Evolutionary conservation across 2,329 filamentous ascomycete genomes (phyloP).

Genomic region (Neonectria sp.): DNA sequence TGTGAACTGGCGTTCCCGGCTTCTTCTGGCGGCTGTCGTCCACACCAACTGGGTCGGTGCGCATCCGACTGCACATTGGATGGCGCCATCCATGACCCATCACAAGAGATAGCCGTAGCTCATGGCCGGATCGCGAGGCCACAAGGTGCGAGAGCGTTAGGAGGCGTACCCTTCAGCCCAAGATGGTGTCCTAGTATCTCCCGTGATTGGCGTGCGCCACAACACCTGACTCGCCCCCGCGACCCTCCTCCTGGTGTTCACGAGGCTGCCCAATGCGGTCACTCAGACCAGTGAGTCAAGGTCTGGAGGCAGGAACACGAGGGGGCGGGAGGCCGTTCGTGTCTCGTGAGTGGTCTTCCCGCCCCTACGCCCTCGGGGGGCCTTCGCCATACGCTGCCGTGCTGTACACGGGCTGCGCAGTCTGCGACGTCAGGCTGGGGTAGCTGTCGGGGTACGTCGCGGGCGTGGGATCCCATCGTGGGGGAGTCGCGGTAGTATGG

Average conservation of each 20-base stretch:
- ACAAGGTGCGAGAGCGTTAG: constrained; percentile 28
- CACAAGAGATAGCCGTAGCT: constrained; percentile 16
- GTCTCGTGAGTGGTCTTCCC: constrained; percentile 39
- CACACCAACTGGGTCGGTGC: constrained; percentile 20
- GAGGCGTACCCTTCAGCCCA: background rate
- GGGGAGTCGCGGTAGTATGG: constrained; percentile 54
- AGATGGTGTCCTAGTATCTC: constrained; percentile 40
- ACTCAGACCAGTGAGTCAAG: constrained; percentile 35
- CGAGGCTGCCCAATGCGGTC: constrained; percentile 51
- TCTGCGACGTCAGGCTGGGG: constrained; percentile 54
- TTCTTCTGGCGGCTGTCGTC: constrained; percentile 17
- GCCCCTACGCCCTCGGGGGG: constrained; percentile 56
- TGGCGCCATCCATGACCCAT: constrained; percentile 43
- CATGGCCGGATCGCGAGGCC: no score
- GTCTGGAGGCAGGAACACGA: constrained; percentile 41
- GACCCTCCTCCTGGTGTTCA: constrained; percentile 49
- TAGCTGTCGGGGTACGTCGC: constrained; percentile 58
- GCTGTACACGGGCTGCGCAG: constrained; percentile 58
- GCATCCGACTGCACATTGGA: constrained; percentile 37
- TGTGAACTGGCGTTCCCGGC: no score
- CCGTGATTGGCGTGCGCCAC: constrained; percentile 56
- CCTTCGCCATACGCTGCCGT: constrained; percentile 59
- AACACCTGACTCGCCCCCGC: constrained; percentile 56
- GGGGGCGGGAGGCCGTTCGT: constrained; percentile 23
- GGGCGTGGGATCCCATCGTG: constrained; percentile 59